These are phyloP conservation scores for Neurospora hispaniola DNA, from an alignment of 495 filamentous ascomycete genomes.

Conservation along the genomic window DNA sequence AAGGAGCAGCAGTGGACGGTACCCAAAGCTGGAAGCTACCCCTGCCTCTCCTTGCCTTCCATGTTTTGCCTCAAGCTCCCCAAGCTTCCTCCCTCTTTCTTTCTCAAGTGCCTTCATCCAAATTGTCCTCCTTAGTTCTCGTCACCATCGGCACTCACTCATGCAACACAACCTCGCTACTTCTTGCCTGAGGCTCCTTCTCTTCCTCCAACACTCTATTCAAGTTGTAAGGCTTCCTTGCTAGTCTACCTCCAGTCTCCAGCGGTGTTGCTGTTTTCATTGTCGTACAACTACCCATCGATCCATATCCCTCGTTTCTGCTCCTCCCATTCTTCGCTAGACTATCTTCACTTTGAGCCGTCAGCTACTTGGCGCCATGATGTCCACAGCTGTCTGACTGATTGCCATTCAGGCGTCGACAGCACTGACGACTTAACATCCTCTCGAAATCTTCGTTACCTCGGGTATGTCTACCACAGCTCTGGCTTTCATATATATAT, in stretches of 20 bases:
- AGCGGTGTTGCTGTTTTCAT: not conserved
- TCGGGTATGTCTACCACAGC: not conserved
- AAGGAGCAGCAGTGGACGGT: not conserved
- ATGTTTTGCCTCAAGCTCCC: not conserved
- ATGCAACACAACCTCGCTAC: not conserved
- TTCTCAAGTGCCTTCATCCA: not conserved
- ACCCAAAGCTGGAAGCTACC: not conserved
- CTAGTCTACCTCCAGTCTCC: not conserved
- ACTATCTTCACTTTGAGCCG: not conserved
- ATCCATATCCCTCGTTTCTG: not conserved
- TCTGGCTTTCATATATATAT: not conserved
- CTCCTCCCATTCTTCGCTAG: not conserved
- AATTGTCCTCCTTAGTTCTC: not conserved
- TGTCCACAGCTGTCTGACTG: not conserved
- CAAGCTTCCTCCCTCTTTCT: not conserved
- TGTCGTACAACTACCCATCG: not conserved
- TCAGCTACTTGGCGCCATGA: not conserved
- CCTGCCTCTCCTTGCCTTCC: not conserved
- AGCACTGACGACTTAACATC: not conserved
- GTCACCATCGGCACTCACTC: not conserved
- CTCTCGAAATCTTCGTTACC: not conserved
- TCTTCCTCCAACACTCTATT: not conserved
- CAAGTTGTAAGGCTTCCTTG: not conserved
- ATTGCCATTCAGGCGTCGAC: not conserved
- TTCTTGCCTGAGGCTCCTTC: not conserved